phyloP scores from a whole-genome alignment of 441 rosid genomes.

The Erodium chrysanthum region DNA sequence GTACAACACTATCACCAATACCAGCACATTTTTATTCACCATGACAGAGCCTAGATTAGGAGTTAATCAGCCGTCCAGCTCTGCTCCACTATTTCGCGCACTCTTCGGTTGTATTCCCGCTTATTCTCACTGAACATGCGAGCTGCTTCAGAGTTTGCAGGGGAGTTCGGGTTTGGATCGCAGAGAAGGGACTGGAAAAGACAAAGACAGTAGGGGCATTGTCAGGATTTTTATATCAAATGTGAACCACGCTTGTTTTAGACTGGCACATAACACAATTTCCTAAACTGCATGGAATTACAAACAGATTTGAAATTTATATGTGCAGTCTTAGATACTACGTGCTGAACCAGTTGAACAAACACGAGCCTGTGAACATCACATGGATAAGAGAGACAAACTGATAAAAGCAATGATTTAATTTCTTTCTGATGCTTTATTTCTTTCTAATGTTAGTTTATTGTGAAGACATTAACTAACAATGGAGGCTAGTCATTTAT shows the following conservation, averaged over 20 bases:
- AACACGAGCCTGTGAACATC: not conserved
- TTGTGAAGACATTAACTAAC: too few relatives aligned
- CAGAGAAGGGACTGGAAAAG: constrained; percentile 32
- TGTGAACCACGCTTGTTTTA: too few relatives aligned
- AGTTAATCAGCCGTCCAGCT: constrained; percentile 43
- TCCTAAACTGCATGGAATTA: not conserved
- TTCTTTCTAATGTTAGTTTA: not conserved
- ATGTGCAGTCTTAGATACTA: not conserved
- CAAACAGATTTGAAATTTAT: not conserved
- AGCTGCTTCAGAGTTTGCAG: constrained; percentile 46
- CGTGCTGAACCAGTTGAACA: not conserved
- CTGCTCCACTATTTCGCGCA: constrained; percentile 42
- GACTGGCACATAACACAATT: not conserved
- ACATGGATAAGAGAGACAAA: not conserved
- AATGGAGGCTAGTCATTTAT: not conserved
- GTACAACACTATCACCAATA: constrained; percentile 4
- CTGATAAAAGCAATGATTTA: constrained; percentile 33
- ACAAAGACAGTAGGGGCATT: too few relatives aligned
- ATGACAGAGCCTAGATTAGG: constrained; percentile 4
- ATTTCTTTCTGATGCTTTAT: constrained; percentile 10
- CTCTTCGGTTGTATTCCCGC: constrained; percentile 40
- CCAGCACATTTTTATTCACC: constrained; percentile 5
- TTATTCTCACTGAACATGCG: constrained; percentile 40
- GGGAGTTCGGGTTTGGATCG: constrained; percentile 44
- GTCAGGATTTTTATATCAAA: too few relatives aligned